Conservation (phyloP, 2,329 filamentous ascomycete genomes). For the Lasiodiplodia sp. region DNA sequence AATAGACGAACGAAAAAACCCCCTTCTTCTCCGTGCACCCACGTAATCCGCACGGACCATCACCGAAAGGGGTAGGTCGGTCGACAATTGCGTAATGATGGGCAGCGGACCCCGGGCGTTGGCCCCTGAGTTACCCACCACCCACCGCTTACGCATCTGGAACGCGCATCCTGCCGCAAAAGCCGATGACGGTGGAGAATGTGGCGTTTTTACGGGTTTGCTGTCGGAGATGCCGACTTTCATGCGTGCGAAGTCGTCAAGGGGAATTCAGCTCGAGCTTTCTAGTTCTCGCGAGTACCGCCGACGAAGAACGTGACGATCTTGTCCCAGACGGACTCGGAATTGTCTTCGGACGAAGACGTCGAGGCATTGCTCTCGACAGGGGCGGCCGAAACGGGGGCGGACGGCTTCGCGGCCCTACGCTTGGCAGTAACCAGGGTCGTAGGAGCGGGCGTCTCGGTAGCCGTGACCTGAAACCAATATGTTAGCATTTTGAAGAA, state of each 20-base stretch:
- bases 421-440: constrained; percentile 21
- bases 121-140: neutral
- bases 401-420: constrained; percentile 17
- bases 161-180: neutral
- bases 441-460: constrained; percentile 2
- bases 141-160: neutral
- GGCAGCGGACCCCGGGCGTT: neutral
- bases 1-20: neutral
- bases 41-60: neutral
- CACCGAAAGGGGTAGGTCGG: constrained; percentile 7
- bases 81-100: constrained; percentile 7
- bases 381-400: neutral
- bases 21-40: neutral
- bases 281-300: constrained; percentile 6
- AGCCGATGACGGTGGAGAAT: neutral
- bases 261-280: neutral
- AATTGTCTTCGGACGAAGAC: neutral
- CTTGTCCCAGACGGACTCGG: neutral
- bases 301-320: constrained; percentile 17
- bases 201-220: neutral
- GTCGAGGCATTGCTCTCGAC: neutral
- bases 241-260: neutral
- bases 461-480: constrained; percentile 10
- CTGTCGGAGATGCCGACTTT: neutral
- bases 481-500: neutral